Evolutionary conservation across 2,329 filamentous ascomycete genomes (phyloP), one percentile per base, ranked within the genome.

Genomic region (Coleophoma crateriformis): DNA sequence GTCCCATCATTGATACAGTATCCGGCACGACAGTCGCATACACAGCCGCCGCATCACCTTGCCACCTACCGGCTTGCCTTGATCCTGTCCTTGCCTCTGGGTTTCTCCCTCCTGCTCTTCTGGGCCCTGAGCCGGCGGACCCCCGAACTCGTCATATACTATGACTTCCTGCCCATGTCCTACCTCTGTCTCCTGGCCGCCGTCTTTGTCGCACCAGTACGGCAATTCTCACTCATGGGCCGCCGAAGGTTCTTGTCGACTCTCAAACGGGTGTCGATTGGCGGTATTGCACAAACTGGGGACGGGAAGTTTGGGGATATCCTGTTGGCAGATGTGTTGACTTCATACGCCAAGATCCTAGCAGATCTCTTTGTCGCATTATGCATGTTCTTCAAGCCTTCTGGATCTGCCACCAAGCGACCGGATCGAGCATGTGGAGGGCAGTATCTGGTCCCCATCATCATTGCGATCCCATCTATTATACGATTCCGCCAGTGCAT

Each of bases 281-380:
- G 94, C 20, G 91, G 92, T 0, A 77, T 99, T 20, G 92, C 94
- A 13, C 85, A 92, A 68, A 75, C 88, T 1, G 81, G 88, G 58
- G 88, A 96, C 67, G 90, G 92, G 48, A 96, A 95, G 64, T 97
- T 97, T 62, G 92, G 90, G 49, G 94, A 99, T 65, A 87, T 97
- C 47, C 72, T 99, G 51, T 81, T 99, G 15, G 91, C 94, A 33
- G 94, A 99, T 77, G 92, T 90, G 49, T 71, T 97, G 59, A 99
- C 94, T 39, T 95, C 88, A 62, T 99, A 97, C 67, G 86, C 92
- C 54, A 96, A 95, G 68, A 87, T 96, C 32, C 76, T 95, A 27
- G 92, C 85, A 20, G 94, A 99, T 67, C 71, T 96, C 12, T 96
- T 90, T 66, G 87, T 97, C 49, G 84, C 84, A 44, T 70, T 90